These are phyloP conservation scores for Rhizopogon sp. DNA, from an alignment of 768 basidiomycete genomes.

Conservation along the genomic window DNA sequence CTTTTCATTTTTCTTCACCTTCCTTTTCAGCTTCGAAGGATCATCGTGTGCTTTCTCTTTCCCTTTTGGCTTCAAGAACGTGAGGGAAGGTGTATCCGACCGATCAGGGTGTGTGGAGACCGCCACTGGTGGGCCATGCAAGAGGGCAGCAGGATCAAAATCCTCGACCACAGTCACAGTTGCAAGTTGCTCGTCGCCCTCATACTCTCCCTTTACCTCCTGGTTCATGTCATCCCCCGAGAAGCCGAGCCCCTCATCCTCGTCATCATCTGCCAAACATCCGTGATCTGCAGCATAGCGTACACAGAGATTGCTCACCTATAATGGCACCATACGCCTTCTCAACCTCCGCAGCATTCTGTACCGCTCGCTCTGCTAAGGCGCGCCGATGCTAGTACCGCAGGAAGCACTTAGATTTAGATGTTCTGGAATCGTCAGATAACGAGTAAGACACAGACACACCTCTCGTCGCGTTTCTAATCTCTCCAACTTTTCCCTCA, in stretches of 20 bases:
- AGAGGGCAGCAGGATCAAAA: constrained; percentile 68
- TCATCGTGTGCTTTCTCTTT: constrained; percentile 12
- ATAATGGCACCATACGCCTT: constrained; percentile 55
- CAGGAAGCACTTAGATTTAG: constrained; percentile 1
- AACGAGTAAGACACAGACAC: constrained; percentile 15
- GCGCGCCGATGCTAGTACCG: constrained; percentile 62
- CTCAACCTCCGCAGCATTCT: constrained; percentile 79
- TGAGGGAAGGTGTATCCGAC: background rate
- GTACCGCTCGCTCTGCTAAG: constrained; percentile 68
- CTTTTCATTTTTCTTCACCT: constrained; percentile 22
- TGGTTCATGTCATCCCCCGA: constrained; percentile 26
- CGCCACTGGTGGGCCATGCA: constrained; percentile 38
- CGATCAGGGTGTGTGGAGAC: background rate
- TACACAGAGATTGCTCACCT: constrained; percentile 28
- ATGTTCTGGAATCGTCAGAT: constrained; percentile 10
- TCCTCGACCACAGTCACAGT: constrained; percentile 92
- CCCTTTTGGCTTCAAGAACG: constrained; percentile 7
- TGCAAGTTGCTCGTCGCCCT: constrained; percentile 79
- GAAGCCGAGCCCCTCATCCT: constrained; percentile 47
- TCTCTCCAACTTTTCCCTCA: constrained; percentile 73
- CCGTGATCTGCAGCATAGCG: constrained; percentile 1
- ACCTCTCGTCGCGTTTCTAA: constrained; percentile 78
- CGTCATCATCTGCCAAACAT: constrained; percentile 24
- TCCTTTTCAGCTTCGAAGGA: constrained; percentile 17
- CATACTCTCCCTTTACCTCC: constrained; percentile 62